Percentiles rank a stretch among this genome's conserved stretches.
Conservation (phyloP, 495 filamentous ascomycete species). For the Extremus antarcticus region DNA sequence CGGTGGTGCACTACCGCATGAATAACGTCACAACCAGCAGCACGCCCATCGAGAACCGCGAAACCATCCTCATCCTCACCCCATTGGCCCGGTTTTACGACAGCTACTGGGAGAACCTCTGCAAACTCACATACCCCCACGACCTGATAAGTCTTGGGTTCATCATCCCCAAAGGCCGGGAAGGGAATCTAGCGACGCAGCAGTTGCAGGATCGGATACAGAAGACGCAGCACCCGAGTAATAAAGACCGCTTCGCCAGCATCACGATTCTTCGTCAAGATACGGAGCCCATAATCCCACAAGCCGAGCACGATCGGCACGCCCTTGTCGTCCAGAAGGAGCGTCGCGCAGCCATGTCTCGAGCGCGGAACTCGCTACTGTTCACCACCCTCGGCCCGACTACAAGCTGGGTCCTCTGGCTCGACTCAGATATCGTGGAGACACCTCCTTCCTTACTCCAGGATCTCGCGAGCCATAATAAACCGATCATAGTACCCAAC, state of each 20-base stretch:
- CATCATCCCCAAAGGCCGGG: slow-evolving; percentile 82
- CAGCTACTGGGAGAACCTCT: slow-evolving; percentile 91
- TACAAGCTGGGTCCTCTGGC: slow-evolving; percentile 93
- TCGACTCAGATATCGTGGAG: slow-evolving; percentile 88
- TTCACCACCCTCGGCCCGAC: slow-evolving; percentile 95
- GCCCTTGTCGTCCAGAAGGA: slow-evolving; percentile 79
- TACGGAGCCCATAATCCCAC: slow-evolving; percentile 70
- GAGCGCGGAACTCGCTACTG: slow-evolving; percentile 82
- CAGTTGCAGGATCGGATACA: slow-evolving; percentile 75
- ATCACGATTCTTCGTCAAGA: slow-evolving; percentile 93
- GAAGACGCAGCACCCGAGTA: slow-evolving; percentile 67
- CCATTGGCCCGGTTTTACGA: slow-evolving; percentile 88
- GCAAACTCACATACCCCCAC: slow-evolving; percentile 76
- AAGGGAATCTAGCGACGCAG: slow-evolving; percentile 71
- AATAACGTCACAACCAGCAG: slow-evolving; percentile 79
- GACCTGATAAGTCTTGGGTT: slow-evolving; percentile 92
- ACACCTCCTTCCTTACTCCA: slow-evolving; percentile 79
- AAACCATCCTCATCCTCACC: slow-evolving; percentile 84
- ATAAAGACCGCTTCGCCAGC: slow-evolving; percentile 74
- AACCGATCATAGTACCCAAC: slow-evolving; percentile 83
- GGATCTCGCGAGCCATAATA: slow-evolving; percentile 78
- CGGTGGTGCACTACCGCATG: slow-evolving; percentile 88
- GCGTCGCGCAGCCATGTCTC: slow-evolving; percentile 79
- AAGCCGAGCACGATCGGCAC: slow-evolving; percentile 81
- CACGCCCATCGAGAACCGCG: slow-evolving; percentile 62